These are phyloP conservation scores for Murraya paniculata DNA, from an alignment of 345 rosid genomes.

Conservation along the genomic window DNA sequence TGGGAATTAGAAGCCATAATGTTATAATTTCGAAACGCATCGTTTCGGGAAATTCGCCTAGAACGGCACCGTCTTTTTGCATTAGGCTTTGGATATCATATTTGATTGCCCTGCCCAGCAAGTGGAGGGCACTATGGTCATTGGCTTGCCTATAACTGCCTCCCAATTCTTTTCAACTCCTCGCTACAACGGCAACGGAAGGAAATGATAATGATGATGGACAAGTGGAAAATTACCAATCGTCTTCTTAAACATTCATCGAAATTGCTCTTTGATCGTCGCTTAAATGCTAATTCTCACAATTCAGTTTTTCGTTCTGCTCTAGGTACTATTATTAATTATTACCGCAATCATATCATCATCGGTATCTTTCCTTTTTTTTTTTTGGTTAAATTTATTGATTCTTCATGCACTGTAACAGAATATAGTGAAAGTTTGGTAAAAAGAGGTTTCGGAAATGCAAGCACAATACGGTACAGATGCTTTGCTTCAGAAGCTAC, in stretches of 20 bases:
- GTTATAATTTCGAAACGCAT: constrained; percentile 23
- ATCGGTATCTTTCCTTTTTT: too few relatives aligned
- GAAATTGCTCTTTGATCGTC: constrained; percentile 25
- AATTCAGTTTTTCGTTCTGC: neutral
- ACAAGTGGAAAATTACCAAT: constrained; percentile 45
- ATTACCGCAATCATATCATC: neutral
- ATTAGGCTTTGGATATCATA: too few relatives aligned
- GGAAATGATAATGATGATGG: constrained; percentile 34
- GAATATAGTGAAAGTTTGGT: neutral
- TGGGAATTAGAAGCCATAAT: neutral
- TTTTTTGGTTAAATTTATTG: neutral
- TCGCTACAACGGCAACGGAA: neutral
- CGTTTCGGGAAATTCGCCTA: constrained; percentile 17
- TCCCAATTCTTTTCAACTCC: neutral
- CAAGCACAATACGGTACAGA: constrained; percentile 28
- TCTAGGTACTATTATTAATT: neutral
- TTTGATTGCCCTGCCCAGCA: neutral
- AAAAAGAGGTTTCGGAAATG: constrained; percentile 15
- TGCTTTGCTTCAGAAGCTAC: constrained; percentile 43
- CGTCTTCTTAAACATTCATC: constrained; percentile 29
- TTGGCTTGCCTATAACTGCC: neutral
- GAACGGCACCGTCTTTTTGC: too few relatives aligned
- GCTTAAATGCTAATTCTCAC: constrained; percentile 3
- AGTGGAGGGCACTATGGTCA: constrained; percentile 15
- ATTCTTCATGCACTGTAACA: neutral